phyloP scores from a whole-genome alignment of 1,284 basidiomycete species.

The Sutorius eximius region DNA sequence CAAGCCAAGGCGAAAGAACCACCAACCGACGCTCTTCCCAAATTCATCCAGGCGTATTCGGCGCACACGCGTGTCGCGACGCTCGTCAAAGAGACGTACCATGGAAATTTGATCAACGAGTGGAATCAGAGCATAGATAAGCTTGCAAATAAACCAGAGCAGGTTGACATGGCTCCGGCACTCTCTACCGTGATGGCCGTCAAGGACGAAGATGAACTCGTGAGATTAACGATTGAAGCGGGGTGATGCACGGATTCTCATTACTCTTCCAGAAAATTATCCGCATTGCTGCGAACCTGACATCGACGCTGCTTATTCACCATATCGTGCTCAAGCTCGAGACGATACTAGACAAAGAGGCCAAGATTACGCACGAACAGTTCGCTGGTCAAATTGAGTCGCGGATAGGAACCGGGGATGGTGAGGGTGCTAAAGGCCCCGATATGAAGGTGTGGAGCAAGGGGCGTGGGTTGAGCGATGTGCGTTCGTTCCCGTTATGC shows the following conservation, averaged over 20 bases:
- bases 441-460: conserved; percentile 91
- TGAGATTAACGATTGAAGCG: conserved; percentile 42
- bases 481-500: conserved; percentile 15
- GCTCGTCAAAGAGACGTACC: conserved; percentile 74
- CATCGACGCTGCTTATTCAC: conserved; percentile 82
- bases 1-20: conserved; percentile 76
- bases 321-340: conserved; percentile 90
- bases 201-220: conserved; percentile 91
- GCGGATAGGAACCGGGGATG: conserved; percentile 83
- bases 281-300: conserved; percentile 74
- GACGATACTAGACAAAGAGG: conserved; percentile 87
- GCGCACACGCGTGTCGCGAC: conserved; percentile 63
- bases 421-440: conserved; percentile 69
- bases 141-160: conserved; percentile 61
- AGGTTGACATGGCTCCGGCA: conserved; percentile 76
- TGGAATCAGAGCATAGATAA: conserved; percentile 68
- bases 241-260: conserved; percentile 5
- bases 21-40: conserved; percentile 64
- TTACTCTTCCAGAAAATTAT: conserved; percentile 63
- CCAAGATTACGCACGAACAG: conserved; percentile 86
- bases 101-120: conserved; percentile 78
- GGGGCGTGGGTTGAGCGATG: conserved; percentile 71
- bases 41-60: conserved; percentile 58
- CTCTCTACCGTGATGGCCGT: conserved; percentile 80
- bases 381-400: conserved; percentile 84